Evolutionary conservation across 2,329 filamentous ascomycete species (phyloP), one percentile per base, ranked within the genome.

Genomic region (Aspergillus sp.): DNA sequence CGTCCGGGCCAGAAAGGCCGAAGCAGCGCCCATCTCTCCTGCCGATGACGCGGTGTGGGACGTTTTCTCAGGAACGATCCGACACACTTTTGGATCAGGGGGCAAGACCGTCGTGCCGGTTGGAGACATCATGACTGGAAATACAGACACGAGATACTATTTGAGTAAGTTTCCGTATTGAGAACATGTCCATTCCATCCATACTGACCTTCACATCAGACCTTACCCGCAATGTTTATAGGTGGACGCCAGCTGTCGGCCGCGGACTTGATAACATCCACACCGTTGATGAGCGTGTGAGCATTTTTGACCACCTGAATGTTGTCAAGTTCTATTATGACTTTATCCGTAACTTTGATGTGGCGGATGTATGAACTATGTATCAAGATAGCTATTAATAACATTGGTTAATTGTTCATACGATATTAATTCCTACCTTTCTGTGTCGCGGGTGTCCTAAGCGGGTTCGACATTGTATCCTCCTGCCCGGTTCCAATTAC

Each of bases 271-370:
- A 52, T 15, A 52, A 52, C 17, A 52, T 44, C 23, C 49, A 52
- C n/a, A 52, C 49, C 19, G 49, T 52, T 5, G 39, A 52, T 43
- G 49, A 52, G 17, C 37, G 49, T 12, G 40, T 52, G 8, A 52
- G 40, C 9, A 52, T 52, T 9, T 12, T 31, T 15, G 49, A 43
- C n/a, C 49, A 52, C 27, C 9, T 52, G 11, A 35, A 33, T 3
- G 49, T 39, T 11, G 49, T 52, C 4, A 17, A 39, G 7, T 44
- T 52, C n/a, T 52, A 52, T 19, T 52, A 52, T 52, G 27, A 52
- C 19, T 52, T 52, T 33, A 43, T 52, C 9, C 39, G 49, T 12
- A 52, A 52, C 15, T 43, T 52, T 14, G 49, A 52, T n/a, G 49
- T 39, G 6, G 49, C 49, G 4, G 23, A 52, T 21, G 6, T 52